Percentiles rank a stretch among this genome's conserved stretches.
Conservation (phyloP, 1,284 basidiomycete genomes). For the Tilletia horrida region DNA sequence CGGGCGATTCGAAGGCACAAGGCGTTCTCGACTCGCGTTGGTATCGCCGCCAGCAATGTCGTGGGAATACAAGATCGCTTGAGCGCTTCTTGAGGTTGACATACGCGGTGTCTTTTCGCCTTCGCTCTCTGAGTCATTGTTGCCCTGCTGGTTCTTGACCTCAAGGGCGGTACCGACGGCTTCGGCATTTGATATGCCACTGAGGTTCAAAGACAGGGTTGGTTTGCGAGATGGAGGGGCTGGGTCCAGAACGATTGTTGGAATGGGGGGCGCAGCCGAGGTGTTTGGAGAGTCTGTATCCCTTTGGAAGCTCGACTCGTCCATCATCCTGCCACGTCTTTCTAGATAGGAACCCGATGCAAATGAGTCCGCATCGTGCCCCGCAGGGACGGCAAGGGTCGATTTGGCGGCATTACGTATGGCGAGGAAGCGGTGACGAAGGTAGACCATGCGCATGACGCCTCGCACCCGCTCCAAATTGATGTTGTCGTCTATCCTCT, state of each 20-base stretch:
- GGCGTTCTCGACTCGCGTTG: neutral
- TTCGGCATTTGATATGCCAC: neutral
- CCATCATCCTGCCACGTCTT: neutral
- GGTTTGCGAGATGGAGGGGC: constrained; percentile 13
- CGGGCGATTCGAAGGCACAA: neutral
- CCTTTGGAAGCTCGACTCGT: neutral
- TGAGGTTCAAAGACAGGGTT: neutral
- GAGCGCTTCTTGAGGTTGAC: neutral
- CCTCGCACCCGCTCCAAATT: constrained; percentile 45
- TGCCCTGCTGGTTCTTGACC: neutral
- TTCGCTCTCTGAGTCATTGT: neutral
- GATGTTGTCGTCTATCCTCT: constrained; percentile 44
- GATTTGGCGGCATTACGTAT: constrained; percentile 1
- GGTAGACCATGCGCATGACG: constrained; percentile 41
- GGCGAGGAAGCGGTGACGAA: constrained; percentile 56
- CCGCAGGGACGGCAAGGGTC: neutral
- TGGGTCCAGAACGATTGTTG: constrained; percentile 11
- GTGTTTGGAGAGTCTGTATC: neutral
- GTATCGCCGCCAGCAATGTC: constrained; percentile 17
- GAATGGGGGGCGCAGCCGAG: constrained; percentile 4
- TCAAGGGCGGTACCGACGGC: neutral
- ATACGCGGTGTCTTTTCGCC: neutral
- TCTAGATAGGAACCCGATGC: neutral
- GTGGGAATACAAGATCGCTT: constrained; percentile 9
- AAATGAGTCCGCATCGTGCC: neutral